Conservation (phyloP, 2,329 filamentous ascomycete species). For the Didymella lethalis region DNA sequence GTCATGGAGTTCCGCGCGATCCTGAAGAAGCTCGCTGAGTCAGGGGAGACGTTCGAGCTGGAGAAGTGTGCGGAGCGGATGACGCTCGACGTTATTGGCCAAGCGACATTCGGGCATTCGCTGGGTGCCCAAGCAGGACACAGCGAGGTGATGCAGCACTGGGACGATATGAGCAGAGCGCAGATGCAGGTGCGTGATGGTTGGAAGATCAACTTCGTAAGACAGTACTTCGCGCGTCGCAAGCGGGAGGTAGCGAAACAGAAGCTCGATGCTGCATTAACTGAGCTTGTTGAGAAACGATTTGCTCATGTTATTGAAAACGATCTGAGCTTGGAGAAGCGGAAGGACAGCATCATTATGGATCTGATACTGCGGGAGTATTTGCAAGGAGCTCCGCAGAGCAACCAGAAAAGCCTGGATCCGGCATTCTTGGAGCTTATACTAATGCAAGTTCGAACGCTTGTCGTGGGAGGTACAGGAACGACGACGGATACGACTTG, state of each 20-base stretch:
- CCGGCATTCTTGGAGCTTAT: slow-evolving; percentile 47
- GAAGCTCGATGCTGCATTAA: slow-evolving; percentile 46
- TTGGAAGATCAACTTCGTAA: slow-evolving; percentile 30
- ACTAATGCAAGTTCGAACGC: slow-evolving; percentile 50
- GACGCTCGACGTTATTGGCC: slow-evolving; percentile 41
- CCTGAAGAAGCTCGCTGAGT: slow-evolving; percentile 29
- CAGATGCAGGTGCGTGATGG: slow-evolving; percentile 24
- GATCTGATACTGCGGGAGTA: slow-evolving; percentile 45
- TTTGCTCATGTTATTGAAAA: slow-evolving; percentile 44
- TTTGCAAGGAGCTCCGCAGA: slow-evolving; percentile 28
- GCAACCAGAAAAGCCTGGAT: slow-evolving; percentile 31
- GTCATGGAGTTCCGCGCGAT: slow-evolving; percentile 42
- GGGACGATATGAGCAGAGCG: slow-evolving; percentile 29
- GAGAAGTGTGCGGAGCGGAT: slow-evolving; percentile 34
- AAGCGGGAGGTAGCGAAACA: slow-evolving; percentile 20
- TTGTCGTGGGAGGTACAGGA: slow-evolving; percentile 56
- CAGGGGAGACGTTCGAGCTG: slow-evolving; percentile 35
- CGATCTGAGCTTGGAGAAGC: slow-evolving; percentile 47
- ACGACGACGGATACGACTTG: slow-evolving; percentile 51
- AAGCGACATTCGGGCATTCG: slow-evolving; percentile 36
- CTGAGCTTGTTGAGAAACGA: slow-evolving; percentile 48
- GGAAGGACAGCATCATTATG: slow-evolving; percentile 49
- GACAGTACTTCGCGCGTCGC: slow-evolving; percentile 21
- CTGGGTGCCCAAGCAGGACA: slow-evolving; percentile 33
- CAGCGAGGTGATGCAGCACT: slow-evolving; percentile 26